Evolutionary conservation across 192 early-diverging fungal genomes (phyloP), one percentile per base, ranked within the genome.

Genomic region (Linnemannia exigua): DNA sequence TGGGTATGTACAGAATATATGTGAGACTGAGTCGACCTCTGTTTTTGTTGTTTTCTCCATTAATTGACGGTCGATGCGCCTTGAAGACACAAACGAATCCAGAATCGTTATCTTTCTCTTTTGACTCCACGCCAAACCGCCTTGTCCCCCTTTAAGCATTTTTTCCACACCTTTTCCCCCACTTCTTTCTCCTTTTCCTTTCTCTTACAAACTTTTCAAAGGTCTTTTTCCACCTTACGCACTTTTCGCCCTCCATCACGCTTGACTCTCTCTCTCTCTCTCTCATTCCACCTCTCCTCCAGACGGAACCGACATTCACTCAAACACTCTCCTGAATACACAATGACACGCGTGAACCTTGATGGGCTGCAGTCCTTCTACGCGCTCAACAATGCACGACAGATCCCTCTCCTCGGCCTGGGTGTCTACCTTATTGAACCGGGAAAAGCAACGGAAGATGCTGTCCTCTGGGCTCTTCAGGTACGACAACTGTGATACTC

Each of bases 391-490:
- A 85, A 76, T 72, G 83, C 72, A 17, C 72, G 68, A 12, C 63
- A 79, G 58, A 85, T 83, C 19, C 77, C 78, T 9, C 38, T 83
- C 15, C 74, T 79, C 25, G 90, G 90, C 17, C 74, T 90, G 63
- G 90, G 90, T 9, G 87, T 88, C 12, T 91, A 88, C 68, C 83
- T 84, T 54, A 69, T 82, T 19, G 68, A 89, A 36, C 82, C 82
- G 8, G 87, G 86, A 38, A 76, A 87, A 35, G 77, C 72, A 22
- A 81, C 89, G 22, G 81, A 84, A 46, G 81, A 90, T 16, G 86
- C 88, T 19, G 87, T 91, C 22, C 72, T 85, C 28, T 79, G 80
- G 84, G 90, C 90, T 17, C 76, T 91, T 17, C 81, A 91, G 67
- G 88, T 87, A 73, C 50, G 68, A 36, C 14, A 75, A 20, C 36